Evolutionary conservation across 768 basidiomycete genomes (phyloP).

Genomic region (Mycena rebaudengoi): DNA sequence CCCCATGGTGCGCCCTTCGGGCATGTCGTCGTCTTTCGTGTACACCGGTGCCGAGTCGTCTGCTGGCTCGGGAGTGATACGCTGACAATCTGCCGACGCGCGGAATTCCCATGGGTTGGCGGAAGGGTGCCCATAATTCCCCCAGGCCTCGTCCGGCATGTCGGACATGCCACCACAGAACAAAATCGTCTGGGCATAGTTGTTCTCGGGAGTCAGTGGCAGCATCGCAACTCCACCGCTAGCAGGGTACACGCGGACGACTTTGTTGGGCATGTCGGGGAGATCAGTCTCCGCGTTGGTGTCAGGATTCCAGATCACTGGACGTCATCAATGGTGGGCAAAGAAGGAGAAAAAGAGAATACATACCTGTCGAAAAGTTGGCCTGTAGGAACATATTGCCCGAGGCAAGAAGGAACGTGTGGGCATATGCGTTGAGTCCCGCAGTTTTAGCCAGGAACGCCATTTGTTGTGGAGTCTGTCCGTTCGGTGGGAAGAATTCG

Average conservation of each 20-base stretch:
- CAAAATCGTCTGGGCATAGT: constrained; percentile 84
- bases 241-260: constrained; percentile 88
- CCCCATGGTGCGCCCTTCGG: constrained; percentile 86
- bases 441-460: constrained; percentile 76
- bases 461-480: constrained; percentile 58
- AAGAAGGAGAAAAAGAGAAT: not conserved
- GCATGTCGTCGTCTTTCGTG: constrained; percentile 78
- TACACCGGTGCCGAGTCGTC: constrained; percentile 71
- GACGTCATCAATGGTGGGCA: constrained; percentile 1
- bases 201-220: constrained; percentile 88
- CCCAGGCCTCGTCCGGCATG: constrained; percentile 75
- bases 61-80: constrained; percentile 85
- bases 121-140: constrained; percentile 77
- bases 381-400: constrained; percentile 86
- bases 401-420: constrained; percentile 77
- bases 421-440: constrained; percentile 81
- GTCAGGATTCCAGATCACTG: constrained; percentile 60
- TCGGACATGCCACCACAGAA: constrained; percentile 94
- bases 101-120: constrained; percentile 80
- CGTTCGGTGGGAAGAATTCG: constrained; percentile 81
- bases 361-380: constrained; percentile 78
- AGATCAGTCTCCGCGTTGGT: constrained; percentile 67
- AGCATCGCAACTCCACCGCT: constrained; percentile 91
- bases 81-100: constrained; percentile 77
- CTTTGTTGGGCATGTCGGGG: constrained; percentile 75